These are phyloP conservation scores for Paramarasmius palmivorus DNA, from an alignment of 1,284 basidiomycete genomes.

Conservation along the genomic window DNA sequence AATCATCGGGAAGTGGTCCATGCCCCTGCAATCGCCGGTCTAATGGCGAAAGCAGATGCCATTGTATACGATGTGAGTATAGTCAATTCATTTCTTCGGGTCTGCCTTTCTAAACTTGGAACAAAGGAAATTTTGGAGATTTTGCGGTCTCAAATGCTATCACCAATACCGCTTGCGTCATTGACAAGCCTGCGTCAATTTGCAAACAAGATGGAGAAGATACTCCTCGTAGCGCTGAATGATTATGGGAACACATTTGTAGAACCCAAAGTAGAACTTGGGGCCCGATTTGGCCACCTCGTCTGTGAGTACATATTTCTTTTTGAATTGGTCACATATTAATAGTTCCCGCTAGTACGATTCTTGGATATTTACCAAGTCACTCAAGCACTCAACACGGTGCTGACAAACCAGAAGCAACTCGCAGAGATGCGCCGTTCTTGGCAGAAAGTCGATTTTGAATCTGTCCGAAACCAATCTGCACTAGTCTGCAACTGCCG, in stretches of 20 bases:
- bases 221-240: slow-evolving; percentile 76
- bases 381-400: slow-evolving; percentile 81
- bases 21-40: slow-evolving; percentile 81
- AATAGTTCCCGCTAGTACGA: slow-evolving; percentile 53
- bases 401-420: slow-evolving; percentile 83
- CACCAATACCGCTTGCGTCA: slow-evolving; percentile 67
- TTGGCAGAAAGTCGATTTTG: slow-evolving; percentile 85
- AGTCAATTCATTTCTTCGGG: slow-evolving; percentile 9
- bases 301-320: slow-evolving; percentile 61
- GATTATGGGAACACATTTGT: slow-evolving; percentile 87
- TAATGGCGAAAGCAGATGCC: slow-evolving; percentile 87
- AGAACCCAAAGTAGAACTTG: slow-evolving; percentile 86
- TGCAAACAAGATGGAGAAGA: slow-evolving; percentile 91
- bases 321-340: slow-evolving; percentile 10
- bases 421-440: slow-evolving; percentile 82
- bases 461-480: slow-evolving; percentile 88
- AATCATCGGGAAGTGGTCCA: slow-evolving; percentile 83
- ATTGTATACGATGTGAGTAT: slow-evolving; percentile 81
- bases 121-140: slow-evolving; percentile 82
- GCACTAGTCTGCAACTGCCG: slow-evolving; percentile 88
- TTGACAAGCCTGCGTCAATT: slow-evolving; percentile 74
- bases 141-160: slow-evolving; percentile 79
- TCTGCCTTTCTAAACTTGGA: slow-evolving; percentile 11
- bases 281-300: slow-evolving; percentile 85
- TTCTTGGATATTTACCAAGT: slow-evolving; percentile 90